These are phyloP conservation scores for Paracorniculantispora psalliotae DNA, from an alignment of 2,329 filamentous ascomycete genomes.

Conservation along the genomic window DNA sequence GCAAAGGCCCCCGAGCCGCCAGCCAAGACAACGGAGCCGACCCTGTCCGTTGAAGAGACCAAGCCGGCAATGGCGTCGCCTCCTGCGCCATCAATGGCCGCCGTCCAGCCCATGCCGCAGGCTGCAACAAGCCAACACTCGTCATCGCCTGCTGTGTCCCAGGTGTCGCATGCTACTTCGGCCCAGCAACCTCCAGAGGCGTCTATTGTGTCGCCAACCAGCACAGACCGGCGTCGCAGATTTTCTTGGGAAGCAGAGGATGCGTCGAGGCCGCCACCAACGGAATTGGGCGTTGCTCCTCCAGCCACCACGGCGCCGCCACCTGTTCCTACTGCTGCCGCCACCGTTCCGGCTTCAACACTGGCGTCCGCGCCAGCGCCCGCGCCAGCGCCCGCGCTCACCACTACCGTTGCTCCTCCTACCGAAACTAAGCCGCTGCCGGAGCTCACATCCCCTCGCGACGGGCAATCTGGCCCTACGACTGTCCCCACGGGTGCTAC, in stretches of 20 bases:
- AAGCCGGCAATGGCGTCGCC: neutral
- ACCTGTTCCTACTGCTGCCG: neutral
- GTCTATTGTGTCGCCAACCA: neutral
- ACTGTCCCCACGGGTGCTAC: neutral
- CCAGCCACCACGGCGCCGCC: neutral
- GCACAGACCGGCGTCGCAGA: constrained; percentile 21
- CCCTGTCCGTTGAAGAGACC: neutral
- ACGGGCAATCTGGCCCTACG: neutral
- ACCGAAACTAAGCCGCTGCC: neutral
- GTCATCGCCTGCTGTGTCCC: neutral
- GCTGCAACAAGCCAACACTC: neutral
- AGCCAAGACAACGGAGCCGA: neutral
- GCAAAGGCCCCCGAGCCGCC: neutral
- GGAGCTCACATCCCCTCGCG: constrained; percentile 10
- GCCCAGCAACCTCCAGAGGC: neutral
- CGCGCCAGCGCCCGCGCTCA: neutral
- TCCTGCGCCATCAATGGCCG: neutral
- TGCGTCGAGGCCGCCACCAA: neutral
- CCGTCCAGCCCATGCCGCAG: neutral
- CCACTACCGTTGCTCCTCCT: neutral
- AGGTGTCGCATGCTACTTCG: neutral
- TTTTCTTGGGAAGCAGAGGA: constrained; percentile 35
- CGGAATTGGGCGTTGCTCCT: neutral
- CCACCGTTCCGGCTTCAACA: neutral
- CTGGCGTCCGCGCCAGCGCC: no score